Percentiles rank a stretch among this genome's conserved stretches.
These are phyloP conservation scores for Mortierella alpina DNA, from an alignment of 192 early-diverging fungal genomes.

Conservation along the genomic window DNA sequence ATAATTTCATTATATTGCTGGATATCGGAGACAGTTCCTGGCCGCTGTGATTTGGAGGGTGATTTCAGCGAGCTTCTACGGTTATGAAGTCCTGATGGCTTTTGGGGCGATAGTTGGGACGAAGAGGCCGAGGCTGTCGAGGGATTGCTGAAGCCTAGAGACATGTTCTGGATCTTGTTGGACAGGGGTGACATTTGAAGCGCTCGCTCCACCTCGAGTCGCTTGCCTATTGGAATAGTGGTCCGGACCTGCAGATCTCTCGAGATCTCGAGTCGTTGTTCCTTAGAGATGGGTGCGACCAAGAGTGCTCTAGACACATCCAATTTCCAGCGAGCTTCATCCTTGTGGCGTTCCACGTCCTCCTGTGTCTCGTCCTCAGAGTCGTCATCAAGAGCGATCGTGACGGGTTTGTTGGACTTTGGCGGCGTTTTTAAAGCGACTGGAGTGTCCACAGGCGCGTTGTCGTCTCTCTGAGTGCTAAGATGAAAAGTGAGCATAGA, in stretches of 20 bases:
- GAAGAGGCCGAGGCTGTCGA: neutral
- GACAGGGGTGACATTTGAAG: constrained; percentile 34
- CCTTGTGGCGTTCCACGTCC: neutral
- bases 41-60: constrained; percentile 15
- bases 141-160: neutral
- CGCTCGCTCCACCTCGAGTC: constrained; percentile 1
- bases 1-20: constrained; percentile 13
- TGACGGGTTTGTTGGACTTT: neutral
- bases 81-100: neutral
- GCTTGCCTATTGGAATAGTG: neutral
- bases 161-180: constrained; percentile 27
- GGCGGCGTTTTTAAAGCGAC: neutral
- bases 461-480: neutral
- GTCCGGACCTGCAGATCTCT: neutral
- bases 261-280: neutral
- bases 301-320: constrained; percentile 8
- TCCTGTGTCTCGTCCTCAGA: constrained; percentile 24
- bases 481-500: too few species aligned
- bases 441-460: neutral
- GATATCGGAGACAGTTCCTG: neutral
- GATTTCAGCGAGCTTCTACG: neutral
- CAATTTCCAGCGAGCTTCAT: constrained; percentile 24
- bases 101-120: neutral
- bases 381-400: constrained; percentile 7
- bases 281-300: constrained; percentile 3